Evolutionary conservation across 2,329 filamentous ascomycete species (phyloP), one percentile per base, ranked within the genome.

Genomic region (Clonostachys sp.): DNA sequence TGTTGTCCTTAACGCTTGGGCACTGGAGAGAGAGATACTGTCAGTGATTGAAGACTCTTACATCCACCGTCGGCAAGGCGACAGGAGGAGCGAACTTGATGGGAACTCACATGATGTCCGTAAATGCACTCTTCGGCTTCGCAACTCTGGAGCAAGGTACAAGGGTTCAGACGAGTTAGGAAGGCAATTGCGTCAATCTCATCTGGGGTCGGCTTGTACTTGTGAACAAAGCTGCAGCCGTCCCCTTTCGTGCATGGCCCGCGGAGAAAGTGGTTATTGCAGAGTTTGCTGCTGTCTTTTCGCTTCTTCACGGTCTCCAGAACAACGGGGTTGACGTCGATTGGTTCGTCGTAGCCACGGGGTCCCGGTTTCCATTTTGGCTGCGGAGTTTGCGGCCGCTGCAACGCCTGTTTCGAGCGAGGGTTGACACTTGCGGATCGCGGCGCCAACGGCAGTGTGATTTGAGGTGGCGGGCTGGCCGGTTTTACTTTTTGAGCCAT

Each of bases 251-350:
- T 58, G 53, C 81, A 84, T 9, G 74, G 74, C 0, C 78, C 79
- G 16, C 78, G 70, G 33, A 84, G 69, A 55, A 80, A 83, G 55
- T 81, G 77, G 44, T 80, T 80, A 58, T 84, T 84, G 67, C 81
- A 84, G 8, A 83, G 64, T 61, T 83, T 83, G 51, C 75, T 71
- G 53, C 63, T 65, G 34, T 74, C 75, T 47, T 73, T 75, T 49
- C 79, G 70, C 57, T 73, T 78, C 65, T 80, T 82, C 55, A 84
- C 72, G 18, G 61, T 68, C 13, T 83, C 79, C 50, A 83, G 60
- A 8, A 71, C 71, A 2, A 59, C 50, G 41, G 62, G 56, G 48
- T 73, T 75, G 18, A 78, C 66, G 3, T 61, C 61, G 33, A 83
- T 73, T 2, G 73, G 67, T 16, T 72, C 63, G 48, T 84, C 81